phyloP scores from a whole-genome alignment of 192 early-diverging fungal species.

The Diversispora epigaea region DNA sequence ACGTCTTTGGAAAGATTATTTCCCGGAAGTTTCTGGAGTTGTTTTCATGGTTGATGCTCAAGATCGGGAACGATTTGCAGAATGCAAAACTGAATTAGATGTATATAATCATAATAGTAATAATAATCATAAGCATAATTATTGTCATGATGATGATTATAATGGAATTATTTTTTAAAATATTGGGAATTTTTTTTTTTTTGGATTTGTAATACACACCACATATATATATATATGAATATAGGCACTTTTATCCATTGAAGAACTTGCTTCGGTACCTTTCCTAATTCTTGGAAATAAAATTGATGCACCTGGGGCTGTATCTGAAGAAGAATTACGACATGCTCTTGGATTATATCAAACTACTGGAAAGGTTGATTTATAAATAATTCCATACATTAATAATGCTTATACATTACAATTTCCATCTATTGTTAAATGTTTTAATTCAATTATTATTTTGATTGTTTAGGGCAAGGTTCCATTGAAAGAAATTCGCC shows the following conservation, averaged over 20 bases:
- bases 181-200: neutral
- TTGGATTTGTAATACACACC: too few relatives aligned
- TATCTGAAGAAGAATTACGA: slow-evolving; percentile 90
- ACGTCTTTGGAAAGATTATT: slow-evolving; percentile 98
- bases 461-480: slow-evolving; percentile 74
- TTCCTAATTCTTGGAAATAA: slow-evolving; percentile 99
- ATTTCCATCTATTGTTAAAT: neutral
- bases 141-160: too few relatives aligned
- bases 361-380: slow-evolving; percentile 86
- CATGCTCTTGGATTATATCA: slow-evolving; percentile 88
- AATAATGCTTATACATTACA: too few relatives aligned
- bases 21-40: slow-evolving; percentile 96
- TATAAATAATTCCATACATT: too few relatives aligned
- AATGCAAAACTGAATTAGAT: slow-evolving; percentile 94
- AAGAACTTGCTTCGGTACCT: slow-evolving; percentile 88
- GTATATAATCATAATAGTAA: slow-evolving; percentile 42
- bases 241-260: slow-evolving; percentile 87
- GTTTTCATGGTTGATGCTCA: slow-evolving; percentile 96
- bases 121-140: neutral
- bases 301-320: slow-evolving; percentile 92
- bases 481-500: slow-evolving; percentile 86
- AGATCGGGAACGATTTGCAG: slow-evolving; percentile 79
- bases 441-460: slow-evolving; percentile 26
- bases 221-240: too few relatives aligned
- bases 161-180: neutral